Conservation (phyloP, 2,329 filamentous ascomycete genomes). For the Alternaria gaisen region DNA sequence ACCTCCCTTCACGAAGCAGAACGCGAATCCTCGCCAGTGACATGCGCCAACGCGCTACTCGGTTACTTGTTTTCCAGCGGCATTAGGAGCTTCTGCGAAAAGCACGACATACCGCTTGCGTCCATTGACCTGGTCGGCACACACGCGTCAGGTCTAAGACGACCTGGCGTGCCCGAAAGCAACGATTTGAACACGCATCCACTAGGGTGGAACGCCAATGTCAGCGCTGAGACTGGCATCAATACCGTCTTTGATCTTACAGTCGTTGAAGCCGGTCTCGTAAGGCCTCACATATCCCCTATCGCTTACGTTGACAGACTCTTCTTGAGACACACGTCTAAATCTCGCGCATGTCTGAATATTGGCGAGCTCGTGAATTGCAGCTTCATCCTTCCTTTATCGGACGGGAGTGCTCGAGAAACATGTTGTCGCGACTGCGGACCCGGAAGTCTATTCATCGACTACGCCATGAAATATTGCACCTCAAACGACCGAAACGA, state of each 20-base stretch:
- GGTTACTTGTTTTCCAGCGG: slow-evolving; percentile 66
- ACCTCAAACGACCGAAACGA: slow-evolving; percentile 61
- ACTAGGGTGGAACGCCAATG: slow-evolving; percentile 64
- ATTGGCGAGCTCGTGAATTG: slow-evolving; percentile 70
- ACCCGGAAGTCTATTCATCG: slow-evolving; percentile 66
- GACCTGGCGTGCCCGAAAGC: slow-evolving; percentile 27
- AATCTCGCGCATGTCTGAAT: slow-evolving; percentile 67
- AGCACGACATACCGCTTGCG: slow-evolving; percentile 54
- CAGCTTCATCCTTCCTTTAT: slow-evolving; percentile 65
- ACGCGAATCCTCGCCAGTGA: slow-evolving; percentile 63
- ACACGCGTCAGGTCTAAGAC: slow-evolving; percentile 61
- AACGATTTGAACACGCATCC: slow-evolving; percentile 50
- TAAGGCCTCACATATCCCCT: slow-evolving; percentile 64
- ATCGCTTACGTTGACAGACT: slow-evolving; percentile 67
- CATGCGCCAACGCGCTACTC: slow-evolving; percentile 66
- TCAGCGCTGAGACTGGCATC: slow-evolving; percentile 64
- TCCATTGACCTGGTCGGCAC: slow-evolving; percentile 65
- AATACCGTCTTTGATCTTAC: slow-evolving; percentile 68
- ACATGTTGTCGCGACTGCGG: slow-evolving; percentile 65
- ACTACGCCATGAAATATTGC: slow-evolving; percentile 64
- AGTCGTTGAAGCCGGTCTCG: slow-evolving; percentile 65
- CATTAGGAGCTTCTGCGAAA: slow-evolving; percentile 60
- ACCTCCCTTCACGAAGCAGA: slow-evolving; percentile 64
- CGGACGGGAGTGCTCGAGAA: slow-evolving; percentile 47
- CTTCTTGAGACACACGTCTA: slow-evolving; percentile 64